A percentile compares a stretch with the other conserved stretches of the same genome.
Conservation (phyloP, 257 asterid genomes). For the Orobanche coerulescens region DNA sequence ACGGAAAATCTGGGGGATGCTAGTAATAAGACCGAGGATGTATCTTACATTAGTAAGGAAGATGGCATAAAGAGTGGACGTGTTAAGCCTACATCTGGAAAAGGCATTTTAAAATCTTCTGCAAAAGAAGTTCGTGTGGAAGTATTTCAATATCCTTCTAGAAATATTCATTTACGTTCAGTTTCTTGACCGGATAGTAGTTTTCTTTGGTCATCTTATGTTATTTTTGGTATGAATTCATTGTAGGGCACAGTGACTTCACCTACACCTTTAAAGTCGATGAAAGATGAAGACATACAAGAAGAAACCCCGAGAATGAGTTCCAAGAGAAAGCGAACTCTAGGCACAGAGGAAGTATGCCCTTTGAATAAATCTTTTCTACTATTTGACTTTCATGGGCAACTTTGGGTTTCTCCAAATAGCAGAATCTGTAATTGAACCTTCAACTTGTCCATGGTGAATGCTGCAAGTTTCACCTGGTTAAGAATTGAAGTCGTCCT, state of each 20-base stretch:
- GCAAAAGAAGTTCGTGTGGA: slow-evolving; percentile 38
- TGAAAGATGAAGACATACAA: slow-evolving; percentile 33
- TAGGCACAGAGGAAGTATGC: slow-evolving; percentile 51
- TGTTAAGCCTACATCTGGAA: slow-evolving; percentile 37
- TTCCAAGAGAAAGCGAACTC: slow-evolving; percentile 60
- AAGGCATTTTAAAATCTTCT: slow-evolving; percentile 34
- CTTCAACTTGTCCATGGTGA: neutral
- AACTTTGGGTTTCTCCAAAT: slow-evolving; percentile 1
- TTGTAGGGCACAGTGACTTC: slow-evolving; percentile 37
- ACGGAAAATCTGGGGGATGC: slow-evolving; percentile 26
- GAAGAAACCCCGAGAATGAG: slow-evolving; percentile 46
- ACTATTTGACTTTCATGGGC: slow-evolving; percentile 4
- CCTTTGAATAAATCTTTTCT: neutral
- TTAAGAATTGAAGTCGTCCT: neutral
- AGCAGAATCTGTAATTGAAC: neutral
- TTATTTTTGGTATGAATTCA: slow-evolving; percentile 9
- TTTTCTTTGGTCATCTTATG: slow-evolving; percentile 8
- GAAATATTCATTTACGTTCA: slow-evolving; percentile 10
- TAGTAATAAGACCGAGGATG: slow-evolving; percentile 28
- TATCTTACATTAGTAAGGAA: slow-evolving; percentile 31
- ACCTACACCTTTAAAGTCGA: slow-evolving; percentile 42
- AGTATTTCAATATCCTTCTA: slow-evolving; percentile 27
- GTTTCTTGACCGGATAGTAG: slow-evolving; percentile 13
- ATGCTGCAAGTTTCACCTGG: neutral
- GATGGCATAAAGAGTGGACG: slow-evolving; percentile 46